Evolutionary conservation across 768 basidiomycete genomes (phyloP).

Genomic region (Panaeolus papilionaceus): DNA sequence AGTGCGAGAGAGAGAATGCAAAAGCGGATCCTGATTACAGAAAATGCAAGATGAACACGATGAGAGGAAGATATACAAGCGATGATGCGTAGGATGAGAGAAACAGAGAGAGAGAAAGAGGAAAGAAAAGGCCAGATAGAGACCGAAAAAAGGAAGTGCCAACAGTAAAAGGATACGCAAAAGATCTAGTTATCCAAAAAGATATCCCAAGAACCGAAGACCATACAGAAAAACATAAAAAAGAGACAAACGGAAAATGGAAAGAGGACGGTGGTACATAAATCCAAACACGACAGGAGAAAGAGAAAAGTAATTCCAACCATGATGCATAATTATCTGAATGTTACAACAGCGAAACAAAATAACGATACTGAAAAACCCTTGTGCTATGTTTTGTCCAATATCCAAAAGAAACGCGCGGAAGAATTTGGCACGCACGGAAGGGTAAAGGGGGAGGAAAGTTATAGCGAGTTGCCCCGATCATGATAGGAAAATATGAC

Average conservation of each 20-base stretch:
- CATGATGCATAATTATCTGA: neutral
- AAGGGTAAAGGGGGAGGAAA: too few relatives aligned
- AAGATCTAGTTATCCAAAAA: slow-evolving; percentile 16
- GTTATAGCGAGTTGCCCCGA: too few relatives aligned
- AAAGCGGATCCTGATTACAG: slow-evolving; percentile 2
- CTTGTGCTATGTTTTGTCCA: neutral
- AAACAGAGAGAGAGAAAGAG: slow-evolving; percentile 5
- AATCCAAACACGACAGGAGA: slow-evolving; percentile 2
- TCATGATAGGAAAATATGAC: neutral
- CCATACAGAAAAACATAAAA: slow-evolving; percentile 9
- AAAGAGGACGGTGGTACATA: neutral
- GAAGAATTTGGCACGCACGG: neutral
- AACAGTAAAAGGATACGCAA: slow-evolving; percentile 16
- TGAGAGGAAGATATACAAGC: slow-evolving; percentile 2
- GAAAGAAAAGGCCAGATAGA: neutral
- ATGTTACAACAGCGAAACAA: slow-evolving; percentile 3
- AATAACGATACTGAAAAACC: slow-evolving; percentile 4
- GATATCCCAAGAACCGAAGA: slow-evolving; percentile 18
- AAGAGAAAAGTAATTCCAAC: slow-evolving; percentile 1
- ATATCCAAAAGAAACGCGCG: neutral
- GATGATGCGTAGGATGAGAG: slow-evolving; percentile 9
- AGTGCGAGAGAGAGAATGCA: slow-evolving; percentile 6
- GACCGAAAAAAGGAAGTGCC: slow-evolving; percentile 2
- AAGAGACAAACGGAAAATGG: neutral
- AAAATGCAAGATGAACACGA: slow-evolving; percentile 3